Conservation (phyloP, 495 filamentous ascomycete genomes). For the Penicillium coprophilum region DNA sequence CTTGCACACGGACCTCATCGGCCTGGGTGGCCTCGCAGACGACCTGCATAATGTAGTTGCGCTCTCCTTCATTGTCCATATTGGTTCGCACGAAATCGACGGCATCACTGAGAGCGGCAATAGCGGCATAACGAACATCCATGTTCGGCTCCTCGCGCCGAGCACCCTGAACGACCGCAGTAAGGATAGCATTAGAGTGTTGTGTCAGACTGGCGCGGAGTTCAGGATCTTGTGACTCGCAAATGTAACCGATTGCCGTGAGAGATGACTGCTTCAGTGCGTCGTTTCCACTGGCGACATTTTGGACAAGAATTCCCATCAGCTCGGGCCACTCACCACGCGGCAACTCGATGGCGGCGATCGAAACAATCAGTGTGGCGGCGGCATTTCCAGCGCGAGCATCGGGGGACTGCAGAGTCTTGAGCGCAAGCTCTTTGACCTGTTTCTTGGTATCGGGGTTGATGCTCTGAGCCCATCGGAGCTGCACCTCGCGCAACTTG, state of each 20-base stretch:
- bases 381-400: conserved; percentile 80
- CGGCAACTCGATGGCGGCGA: conserved; percentile 92
- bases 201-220: conserved; percentile 75
- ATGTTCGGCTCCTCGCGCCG: conserved; percentile 89
- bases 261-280: conserved; percentile 91
- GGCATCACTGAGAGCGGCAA: conserved; percentile 92
- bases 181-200: conserved; percentile 96
- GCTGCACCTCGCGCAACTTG: conserved; percentile 81
- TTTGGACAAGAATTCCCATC: conserved; percentile 82
- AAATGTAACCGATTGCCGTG: conserved; percentile 94
- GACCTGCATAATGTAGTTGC: conserved; percentile 99
- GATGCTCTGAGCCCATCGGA: conserved; percentile 84
- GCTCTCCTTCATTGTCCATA: conserved; percentile 97
- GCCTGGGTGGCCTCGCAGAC: conserved; percentile 98
- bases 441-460: conserved; percentile 73
- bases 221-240: conserved; percentile 88
- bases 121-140: conserved; percentile 88
- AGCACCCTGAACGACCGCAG: conserved; percentile 94
- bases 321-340: conserved; percentile 94
- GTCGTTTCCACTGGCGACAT: conserved; percentile 81
- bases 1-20: conserved; percentile 82
- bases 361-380: conserved; percentile 91
- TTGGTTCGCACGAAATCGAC: conserved; percentile 96
- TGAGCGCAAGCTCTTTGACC: conserved; percentile 83
- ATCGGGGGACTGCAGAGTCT: conserved; percentile 77